A percentile compares a stretch with the other conserved stretches of the same genome.
phyloP scores from a whole-genome alignment of 2,329 filamentous ascomycete genomes.

The Verticillium tricorpus region DNA sequence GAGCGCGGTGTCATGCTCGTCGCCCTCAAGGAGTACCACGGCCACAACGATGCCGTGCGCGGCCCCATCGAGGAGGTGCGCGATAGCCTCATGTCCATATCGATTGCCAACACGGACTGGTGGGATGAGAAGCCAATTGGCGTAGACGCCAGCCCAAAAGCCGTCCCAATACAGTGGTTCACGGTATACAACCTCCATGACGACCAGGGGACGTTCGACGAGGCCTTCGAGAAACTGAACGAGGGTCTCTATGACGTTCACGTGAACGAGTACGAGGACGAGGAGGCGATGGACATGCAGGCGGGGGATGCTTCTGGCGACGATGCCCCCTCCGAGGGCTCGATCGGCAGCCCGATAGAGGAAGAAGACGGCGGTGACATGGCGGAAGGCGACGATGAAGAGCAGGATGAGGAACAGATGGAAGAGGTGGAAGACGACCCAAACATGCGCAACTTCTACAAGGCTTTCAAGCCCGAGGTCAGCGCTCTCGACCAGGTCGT shows the following conservation, averaged over 20 bases:
- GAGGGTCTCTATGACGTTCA: not conserved
- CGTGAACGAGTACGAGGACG: not conserved
- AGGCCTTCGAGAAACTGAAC: not conserved
- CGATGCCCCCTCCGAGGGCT: not conserved
- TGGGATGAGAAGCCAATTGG: not conserved
- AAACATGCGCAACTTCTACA: not conserved
- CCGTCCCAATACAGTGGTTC: not conserved
- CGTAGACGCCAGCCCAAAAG: not conserved
- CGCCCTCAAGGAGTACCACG: slow-evolving; percentile 2
- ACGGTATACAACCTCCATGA: not conserved
- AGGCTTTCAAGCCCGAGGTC: not conserved
- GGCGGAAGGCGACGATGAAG: too few species aligned
- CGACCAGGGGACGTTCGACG: not conserved
- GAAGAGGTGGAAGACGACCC: not conserved
- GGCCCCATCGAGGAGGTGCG: not conserved
- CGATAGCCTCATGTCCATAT: not conserved
- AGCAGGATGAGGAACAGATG: not conserved
- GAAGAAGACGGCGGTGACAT: too few species aligned
- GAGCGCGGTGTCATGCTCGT: slow-evolving; percentile 4
- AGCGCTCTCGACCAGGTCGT: not conserved
- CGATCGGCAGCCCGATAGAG: too few species aligned
- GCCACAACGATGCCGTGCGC: slow-evolving; percentile 5
- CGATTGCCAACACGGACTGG: not conserved
- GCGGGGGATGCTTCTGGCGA: not conserved
- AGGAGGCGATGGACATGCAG: not conserved